Evolutionary conservation across 768 basidiomycete species (phyloP), one percentile per base, ranked within the genome.

Genomic region (Tricholoma furcatifolium): DNA sequence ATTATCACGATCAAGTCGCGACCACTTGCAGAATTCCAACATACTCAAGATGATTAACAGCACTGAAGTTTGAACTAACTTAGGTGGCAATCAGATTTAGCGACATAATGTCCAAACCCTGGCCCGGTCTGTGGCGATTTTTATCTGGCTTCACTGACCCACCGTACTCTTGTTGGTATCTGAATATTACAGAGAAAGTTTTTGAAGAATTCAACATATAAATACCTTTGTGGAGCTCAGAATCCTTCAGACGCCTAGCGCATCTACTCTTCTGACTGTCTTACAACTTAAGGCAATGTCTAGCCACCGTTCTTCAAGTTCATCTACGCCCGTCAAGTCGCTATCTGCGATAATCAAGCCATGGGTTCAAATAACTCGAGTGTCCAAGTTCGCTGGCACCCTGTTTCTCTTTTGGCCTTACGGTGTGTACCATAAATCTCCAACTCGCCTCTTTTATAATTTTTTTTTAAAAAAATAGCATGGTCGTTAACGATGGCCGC

Each of bases 391-490:
- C 20, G 55, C 60, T 21, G 60, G 60, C 18, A 61, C 57, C 23
- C 54, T 61, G 55, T 55, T 61, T 21, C 51, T 61, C 20, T 61
- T 61, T 42, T 61, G 60, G 60, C 60, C 60, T 4, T 61, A 54
- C 27, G 60, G 60, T 59, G 11, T 18, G 17, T 45, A 5, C 4
- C 4, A 6, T 14, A n/a, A 24, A 18, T 21, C 24, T 24, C 14
- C 17, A 32, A 6, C 44, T 20, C 27, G 10, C 17, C 41, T 35
- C 18, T 12, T 39, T n/a, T 39, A 44, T 34, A 20, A 27, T 11
- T 41, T n/a, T n/a, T n/a, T n/a, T n/a, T 32, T 20, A 5, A 20
- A 12, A 2, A 8, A 15, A 34, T 27, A 61, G 60, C 60, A 18
- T 61, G 60, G 60, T 58, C 57, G 12, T 49, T 59, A 21, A 61